Base-by-base conservation (phyloP, 345 rosid genomes). In the Eucalyptus cloeziana region DNA sequence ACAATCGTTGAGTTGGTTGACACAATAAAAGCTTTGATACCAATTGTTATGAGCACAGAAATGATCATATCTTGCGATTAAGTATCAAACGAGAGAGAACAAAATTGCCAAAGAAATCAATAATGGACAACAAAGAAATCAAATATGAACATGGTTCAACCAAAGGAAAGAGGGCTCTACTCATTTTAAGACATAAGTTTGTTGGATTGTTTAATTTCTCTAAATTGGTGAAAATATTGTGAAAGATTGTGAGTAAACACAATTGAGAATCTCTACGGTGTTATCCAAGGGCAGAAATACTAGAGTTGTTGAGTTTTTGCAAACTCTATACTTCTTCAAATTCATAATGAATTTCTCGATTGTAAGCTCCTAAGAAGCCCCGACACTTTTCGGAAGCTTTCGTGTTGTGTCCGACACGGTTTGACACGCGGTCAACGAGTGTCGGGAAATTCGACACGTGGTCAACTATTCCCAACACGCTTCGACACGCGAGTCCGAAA, bases 21-120 rank as follows among this genome's bases (percentile, higher is more conserved):
- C 4, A 1, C 4, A 71, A 33, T 33, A 69, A 33, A 69, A 69
- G 44, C 43, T 69, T 9, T 17, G 44, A 71, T 33, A 17, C 25
- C 44, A 33, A 33, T 71, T 16, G 12, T 33, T 33, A 2, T 33
- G 25, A 71, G 4, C 24, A 52, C 0, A 1, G 0, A 71, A 33
- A 4, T 33, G 13, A 33, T 9, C 22, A 33, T 71, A 17, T 71
- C 24, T 33, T 37, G 25, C 2, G 1, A 33, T 71, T 71, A 10
- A 33, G 45, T 3, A 17, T 37, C 25, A 33, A 33, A 71, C 1
- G 2, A 1, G 2, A 37, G 13, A 71, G 24, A 19, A 21, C 7
- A 10, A 71, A 71, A 37, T 71, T 71, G 40, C 13, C 13, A 16
- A 5, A 69, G 1, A 71, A 33, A 71, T 71, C 44, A 33, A 69